Percentiles rank a stretch among this genome's conserved stretches.
Conservation (phyloP, 2,329 filamentous ascomycete genomes). For the Colletotrichum nymphaeae region DNA sequence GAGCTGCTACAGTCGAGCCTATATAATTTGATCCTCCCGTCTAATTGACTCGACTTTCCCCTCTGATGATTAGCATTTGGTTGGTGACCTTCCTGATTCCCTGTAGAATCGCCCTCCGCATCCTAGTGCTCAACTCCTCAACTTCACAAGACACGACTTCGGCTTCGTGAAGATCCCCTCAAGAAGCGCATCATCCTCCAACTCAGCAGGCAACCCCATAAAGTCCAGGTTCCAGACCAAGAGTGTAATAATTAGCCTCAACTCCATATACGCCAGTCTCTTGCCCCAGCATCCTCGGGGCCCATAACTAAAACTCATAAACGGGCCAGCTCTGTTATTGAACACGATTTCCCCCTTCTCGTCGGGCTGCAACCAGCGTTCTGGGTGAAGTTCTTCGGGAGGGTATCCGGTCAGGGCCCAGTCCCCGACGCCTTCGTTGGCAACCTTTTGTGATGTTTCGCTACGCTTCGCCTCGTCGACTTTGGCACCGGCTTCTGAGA, state of each 20-base stretch:
- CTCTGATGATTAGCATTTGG: too few relatives aligned
- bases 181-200: not conserved
- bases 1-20: too few relatives aligned
- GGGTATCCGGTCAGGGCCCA: not conserved
- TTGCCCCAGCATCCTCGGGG: slow-evolving; percentile 3
- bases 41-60: too few relatives aligned
- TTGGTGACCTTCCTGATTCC: too few relatives aligned
- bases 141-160: not conserved
- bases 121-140: too few relatives aligned
- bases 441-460: not conserved
- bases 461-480: not conserved
- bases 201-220: not conserved
- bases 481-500: not conserved
- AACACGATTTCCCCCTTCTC: not conserved
- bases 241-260: not conserved
- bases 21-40: too few relatives aligned
- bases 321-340: not conserved
- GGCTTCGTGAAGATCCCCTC: not conserved
- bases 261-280: slow-evolving; percentile 2
- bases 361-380: not conserved
- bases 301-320: not conserved
- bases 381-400: not conserved
- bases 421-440: not conserved
- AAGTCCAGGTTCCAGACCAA: slow-evolving; percentile 6
- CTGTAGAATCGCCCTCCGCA: too few relatives aligned